These are phyloP conservation scores for Testicularia cyperi DNA, from an alignment of 1,284 basidiomycete genomes.

Conservation along the genomic window DNA sequence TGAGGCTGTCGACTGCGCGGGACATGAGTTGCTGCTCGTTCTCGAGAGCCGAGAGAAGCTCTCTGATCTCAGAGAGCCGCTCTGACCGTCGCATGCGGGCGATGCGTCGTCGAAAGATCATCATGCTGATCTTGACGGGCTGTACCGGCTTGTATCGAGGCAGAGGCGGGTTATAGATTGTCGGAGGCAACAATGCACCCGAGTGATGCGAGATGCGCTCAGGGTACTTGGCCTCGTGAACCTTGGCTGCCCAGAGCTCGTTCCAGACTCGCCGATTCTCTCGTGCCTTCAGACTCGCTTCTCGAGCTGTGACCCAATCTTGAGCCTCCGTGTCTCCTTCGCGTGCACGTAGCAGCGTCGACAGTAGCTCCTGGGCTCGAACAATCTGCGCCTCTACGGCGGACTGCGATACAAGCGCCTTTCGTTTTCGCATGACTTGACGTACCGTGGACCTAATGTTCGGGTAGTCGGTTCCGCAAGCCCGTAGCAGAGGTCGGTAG, in stretches of 20 bases:
- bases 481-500: slow-evolving; percentile 39
- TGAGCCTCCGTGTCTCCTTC: slow-evolving; percentile 6
- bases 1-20: too few relatives aligned
- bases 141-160: slow-evolving; percentile 57
- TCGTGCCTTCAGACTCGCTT: slow-evolving; percentile 8
- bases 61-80: slow-evolving; percentile 28
- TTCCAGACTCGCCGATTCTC: slow-evolving; percentile 13
- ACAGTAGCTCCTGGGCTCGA: slow-evolving; percentile 7
- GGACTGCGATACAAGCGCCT: slow-evolving; percentile 9
- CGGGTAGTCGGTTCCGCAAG: slow-evolving; percentile 7
- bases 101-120: slow-evolving; percentile 46
- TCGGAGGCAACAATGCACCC: slow-evolving; percentile 50
- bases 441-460: slow-evolving; percentile 9
- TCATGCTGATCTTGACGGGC: slow-evolving; percentile 51
- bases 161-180: slow-evolving; percentile 48
- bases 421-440: slow-evolving; percentile 11
- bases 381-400: slow-evolving; percentile 5
- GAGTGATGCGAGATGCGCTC: slow-evolving; percentile 40
- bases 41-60: slow-evolving; percentile 16
- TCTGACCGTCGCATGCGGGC: slow-evolving; percentile 29
- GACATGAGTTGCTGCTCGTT: slow-evolving; percentile 1
- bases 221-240: slow-evolving; percentile 27
- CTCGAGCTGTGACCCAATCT: slow-evolving; percentile 1
- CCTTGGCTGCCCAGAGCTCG: slow-evolving; percentile 8
- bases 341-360: slow-evolving; percentile 1